A percentile compares a stretch with the other conserved stretches of the same genome.
phyloP scores from a whole-genome alignment of 179 eudicot species.

The Corrigiola litoralis region DNA sequence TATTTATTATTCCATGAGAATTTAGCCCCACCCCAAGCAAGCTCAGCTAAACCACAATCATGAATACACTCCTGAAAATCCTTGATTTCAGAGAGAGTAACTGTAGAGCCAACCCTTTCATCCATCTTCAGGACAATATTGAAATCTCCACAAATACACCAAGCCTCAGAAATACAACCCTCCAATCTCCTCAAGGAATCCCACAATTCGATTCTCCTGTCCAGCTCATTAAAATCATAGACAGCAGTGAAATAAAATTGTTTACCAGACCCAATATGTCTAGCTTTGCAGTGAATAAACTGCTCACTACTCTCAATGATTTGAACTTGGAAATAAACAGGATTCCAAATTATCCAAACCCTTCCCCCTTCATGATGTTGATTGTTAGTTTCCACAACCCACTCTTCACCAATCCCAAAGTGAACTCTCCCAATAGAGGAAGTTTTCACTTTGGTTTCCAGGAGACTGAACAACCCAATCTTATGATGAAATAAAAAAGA shows the following conservation, averaged over 20 bases:
- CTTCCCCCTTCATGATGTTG: neutral
- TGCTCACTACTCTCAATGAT: neutral
- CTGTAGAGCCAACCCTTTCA: neutral
- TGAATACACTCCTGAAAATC: neutral
- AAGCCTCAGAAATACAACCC: neutral
- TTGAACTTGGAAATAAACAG: neutral
- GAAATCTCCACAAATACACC: neutral
- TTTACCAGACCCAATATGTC: neutral
- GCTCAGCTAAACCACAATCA: neutral
- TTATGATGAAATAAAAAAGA: neutral
- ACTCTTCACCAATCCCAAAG: neutral
- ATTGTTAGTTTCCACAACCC: neutral
- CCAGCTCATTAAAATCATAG: neutral
- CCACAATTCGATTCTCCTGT: neutral
- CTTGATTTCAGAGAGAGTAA: neutral
- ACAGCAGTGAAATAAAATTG: neutral
- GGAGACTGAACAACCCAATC: neutral
- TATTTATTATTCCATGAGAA: neutral
- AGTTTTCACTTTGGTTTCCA: neutral
- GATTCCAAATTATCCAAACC: neutral
- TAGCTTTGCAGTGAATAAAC: neutral
- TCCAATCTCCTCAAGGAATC: neutral
- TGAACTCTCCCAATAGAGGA: neutral
- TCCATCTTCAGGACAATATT: neutral
- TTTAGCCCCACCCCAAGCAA: neutral